Conservation (phyloP, 805 yeast species). For the Zygosaccharomyces bisporus region DNA sequence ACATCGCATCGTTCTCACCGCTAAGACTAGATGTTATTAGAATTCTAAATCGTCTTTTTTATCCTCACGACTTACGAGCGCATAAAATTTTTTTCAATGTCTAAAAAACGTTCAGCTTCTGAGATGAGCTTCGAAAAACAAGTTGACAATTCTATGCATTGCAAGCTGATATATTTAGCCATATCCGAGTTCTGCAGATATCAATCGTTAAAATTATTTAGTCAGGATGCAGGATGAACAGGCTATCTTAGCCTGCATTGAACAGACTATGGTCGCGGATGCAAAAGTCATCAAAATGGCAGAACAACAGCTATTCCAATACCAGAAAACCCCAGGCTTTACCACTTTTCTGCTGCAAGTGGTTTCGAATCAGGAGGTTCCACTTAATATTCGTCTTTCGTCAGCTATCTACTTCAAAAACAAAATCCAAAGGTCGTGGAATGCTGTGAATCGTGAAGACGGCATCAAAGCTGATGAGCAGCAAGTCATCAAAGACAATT, state of each 20-base stretch:
- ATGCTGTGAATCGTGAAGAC: constrained; percentile 26
- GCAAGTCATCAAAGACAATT: constrained; percentile 50
- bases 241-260: constrained; percentile 46
- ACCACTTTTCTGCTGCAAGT: constrained; percentile 51
- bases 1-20: not conserved
- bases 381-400: constrained; percentile 49
- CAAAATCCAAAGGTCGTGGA: constrained; percentile 55
- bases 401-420: constrained; percentile 70
- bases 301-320: constrained; percentile 48
- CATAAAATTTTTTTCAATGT: constrained; percentile 2
- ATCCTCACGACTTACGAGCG: constrained; percentile 1
- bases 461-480: constrained; percentile 46
- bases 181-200: not conserved
- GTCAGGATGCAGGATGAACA: constrained; percentile 42
- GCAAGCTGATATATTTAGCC: not conserved
- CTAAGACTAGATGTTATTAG: not conserved
- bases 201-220: not conserved
- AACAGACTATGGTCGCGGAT: constrained; percentile 53
- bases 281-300: constrained; percentile 49
- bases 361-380: constrained; percentile 43
- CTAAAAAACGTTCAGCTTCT: not conserved
- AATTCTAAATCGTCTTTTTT: not conserved
- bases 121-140: constrained; percentile 7
- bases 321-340: constrained; percentile 56
- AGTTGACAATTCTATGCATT: not conserved